Evolutionary conservation across 2,329 filamentous ascomycete genomes (phyloP).

Genomic region (Epicoccum sorghinum): DNA sequence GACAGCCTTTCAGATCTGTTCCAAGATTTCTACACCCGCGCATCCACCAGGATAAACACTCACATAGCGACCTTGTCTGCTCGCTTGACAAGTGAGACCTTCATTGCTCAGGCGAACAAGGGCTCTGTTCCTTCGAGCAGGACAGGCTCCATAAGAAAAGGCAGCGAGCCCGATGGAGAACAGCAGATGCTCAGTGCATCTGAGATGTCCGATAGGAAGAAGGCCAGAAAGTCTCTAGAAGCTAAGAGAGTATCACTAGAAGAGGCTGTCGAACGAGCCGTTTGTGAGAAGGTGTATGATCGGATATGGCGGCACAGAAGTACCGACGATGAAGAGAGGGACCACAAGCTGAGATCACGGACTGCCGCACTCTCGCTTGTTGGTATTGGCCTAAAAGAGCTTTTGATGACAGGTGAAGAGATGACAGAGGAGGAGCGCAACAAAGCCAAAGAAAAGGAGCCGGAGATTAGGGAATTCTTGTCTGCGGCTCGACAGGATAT

Average conservation of each 20-base stretch:
- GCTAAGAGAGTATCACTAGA: constrained; percentile 78
- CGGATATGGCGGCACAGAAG: constrained; percentile 90
- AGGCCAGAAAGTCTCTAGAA: constrained; percentile 77
- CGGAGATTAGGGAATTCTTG: constrained; percentile 75
- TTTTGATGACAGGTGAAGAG: constrained; percentile 65
- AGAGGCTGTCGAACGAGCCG: constrained; percentile 86
- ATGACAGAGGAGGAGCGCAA: constrained; percentile 63
- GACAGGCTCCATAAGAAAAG: constrained; percentile 46
- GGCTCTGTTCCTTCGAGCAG: constrained; percentile 46
- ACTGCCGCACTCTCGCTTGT: constrained; percentile 90
- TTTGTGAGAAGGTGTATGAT: constrained; percentile 82
- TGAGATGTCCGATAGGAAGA: constrained; percentile 81
- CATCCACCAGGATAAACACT: constrained; percentile 81
- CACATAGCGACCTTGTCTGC: constrained; percentile 83
- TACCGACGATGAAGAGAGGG: constrained; percentile 91
- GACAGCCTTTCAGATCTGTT: constrained; percentile 85
- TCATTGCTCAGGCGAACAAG: constrained; percentile 45
- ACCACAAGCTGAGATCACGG: constrained; percentile 92
- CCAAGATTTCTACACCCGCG: constrained; percentile 88
- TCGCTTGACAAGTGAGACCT: constrained; percentile 72
- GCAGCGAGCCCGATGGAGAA: constrained; percentile 50
- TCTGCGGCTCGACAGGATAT: constrained; percentile 71
- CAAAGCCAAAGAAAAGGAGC: constrained; percentile 58
- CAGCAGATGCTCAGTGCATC: constrained; percentile 91
- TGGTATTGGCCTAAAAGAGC: constrained; percentile 83